Conservation (phyloP, 2,329 filamentous ascomycete species). For the Neonectria hederae region DNA sequence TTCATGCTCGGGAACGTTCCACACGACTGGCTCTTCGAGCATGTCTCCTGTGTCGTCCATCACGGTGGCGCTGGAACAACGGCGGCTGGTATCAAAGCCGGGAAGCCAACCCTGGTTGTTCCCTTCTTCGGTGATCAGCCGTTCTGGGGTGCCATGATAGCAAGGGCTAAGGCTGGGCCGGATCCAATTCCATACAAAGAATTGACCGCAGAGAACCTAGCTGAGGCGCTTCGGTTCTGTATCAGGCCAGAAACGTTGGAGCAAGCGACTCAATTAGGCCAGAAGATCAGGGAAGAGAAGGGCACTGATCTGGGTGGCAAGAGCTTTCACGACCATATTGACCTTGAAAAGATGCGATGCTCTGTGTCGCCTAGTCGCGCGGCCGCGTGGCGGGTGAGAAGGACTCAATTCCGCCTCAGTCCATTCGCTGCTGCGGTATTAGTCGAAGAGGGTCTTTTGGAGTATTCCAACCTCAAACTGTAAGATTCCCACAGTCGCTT, state of each 20-base stretch:
- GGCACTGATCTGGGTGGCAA: constrained; percentile 71
- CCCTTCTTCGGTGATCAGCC: constrained; percentile 90
- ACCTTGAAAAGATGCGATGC: constrained; percentile 74
- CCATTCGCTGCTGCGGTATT: constrained; percentile 77
- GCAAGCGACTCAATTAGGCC: constrained; percentile 66
- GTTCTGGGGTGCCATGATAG: constrained; percentile 84
- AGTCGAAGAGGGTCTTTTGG: constrained; percentile 69
- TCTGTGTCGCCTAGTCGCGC: constrained; percentile 71
- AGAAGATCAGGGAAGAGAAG: constrained; percentile 72
- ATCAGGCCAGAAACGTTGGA: constrained; percentile 67
- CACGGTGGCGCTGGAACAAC: constrained; percentile 91
- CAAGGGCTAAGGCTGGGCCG: constrained; percentile 76
- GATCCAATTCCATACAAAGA: constrained; percentile 74
- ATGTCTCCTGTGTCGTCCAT: constrained; percentile 83
- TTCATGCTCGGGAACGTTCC: constrained; percentile 88
- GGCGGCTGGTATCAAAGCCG: constrained; percentile 83
- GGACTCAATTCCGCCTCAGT: constrained; percentile 73
- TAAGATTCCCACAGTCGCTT: constrained; percentile 53
- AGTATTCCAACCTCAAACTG: constrained; percentile 78
- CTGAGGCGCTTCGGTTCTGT: constrained; percentile 69
- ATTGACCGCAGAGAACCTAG: constrained; percentile 72
- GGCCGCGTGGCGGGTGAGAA: constrained; percentile 79
- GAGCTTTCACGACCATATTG: constrained; percentile 76
- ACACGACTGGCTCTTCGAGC: constrained; percentile 89
- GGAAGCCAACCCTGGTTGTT: constrained; percentile 82